Evolutionary conservation across 306 rosid species (phyloP).

Genomic region (Quercus aquifolioides): DNA sequence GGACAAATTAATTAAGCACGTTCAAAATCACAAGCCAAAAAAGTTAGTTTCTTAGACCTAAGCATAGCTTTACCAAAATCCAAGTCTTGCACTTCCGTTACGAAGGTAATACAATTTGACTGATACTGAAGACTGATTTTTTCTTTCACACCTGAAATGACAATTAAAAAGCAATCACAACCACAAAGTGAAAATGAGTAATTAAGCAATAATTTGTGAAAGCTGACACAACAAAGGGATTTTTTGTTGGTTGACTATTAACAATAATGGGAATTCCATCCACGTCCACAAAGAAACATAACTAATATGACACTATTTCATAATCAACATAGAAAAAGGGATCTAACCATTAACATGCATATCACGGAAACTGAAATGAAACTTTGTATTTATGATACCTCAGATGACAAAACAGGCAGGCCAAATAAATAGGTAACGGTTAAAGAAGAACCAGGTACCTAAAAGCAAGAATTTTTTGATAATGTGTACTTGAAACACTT

Average conservation of each 20-base stretch:
- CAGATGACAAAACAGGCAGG: too few species aligned
- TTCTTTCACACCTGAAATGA: conserved; percentile 69
- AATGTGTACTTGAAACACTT: too few species aligned
- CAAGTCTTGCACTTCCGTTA: conserved; percentile 89
- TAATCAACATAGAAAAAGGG: neutral
- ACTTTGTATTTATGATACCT: too few species aligned
- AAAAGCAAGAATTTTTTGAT: too few species aligned
- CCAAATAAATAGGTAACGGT: too few species aligned
- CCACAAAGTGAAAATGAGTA: neutral
- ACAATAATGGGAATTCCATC: too few species aligned
- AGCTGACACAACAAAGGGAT: neutral
- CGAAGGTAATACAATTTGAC: conserved; percentile 76
- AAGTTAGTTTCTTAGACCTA: conserved; percentile 14
- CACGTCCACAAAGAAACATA: neutral
- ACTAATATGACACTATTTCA: neutral
- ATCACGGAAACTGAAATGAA: neutral
- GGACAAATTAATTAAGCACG: conserved; percentile 1
- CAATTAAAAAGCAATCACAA: conserved; percentile 17
- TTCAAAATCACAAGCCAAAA: conserved; percentile 19
- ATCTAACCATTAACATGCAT: neutral
- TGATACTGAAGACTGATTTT: conserved; percentile 72
- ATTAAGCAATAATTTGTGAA: neutral
- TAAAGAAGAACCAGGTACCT: too few species aligned
- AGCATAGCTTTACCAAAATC: conserved; percentile 72
- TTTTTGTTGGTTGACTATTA: too few species aligned